A percentile compares a stretch with the other conserved stretches of the same genome.
Evolutionary conservation across 2,329 filamentous ascomycete genomes (phyloP).

Genomic region (Ophiosphaerella korrae): DNA sequence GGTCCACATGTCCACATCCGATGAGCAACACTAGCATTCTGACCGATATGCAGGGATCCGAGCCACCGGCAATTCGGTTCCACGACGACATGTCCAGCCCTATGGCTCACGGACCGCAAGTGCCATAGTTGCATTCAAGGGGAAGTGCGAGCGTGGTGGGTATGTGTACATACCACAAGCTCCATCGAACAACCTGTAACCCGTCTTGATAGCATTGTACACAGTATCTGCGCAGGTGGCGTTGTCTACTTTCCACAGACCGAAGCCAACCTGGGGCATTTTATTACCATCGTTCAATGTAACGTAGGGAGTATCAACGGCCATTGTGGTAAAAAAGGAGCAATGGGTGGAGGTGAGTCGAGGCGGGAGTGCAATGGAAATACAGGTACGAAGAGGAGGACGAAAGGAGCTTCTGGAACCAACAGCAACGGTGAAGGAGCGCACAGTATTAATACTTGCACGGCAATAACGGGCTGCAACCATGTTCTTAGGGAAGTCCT

Average conservation of each 20-base stretch:
- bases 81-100: neutral
- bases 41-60: conserved; percentile 16
- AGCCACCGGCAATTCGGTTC: conserved; percentile 30
- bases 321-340: conserved; percentile 30
- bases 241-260: conserved; percentile 44
- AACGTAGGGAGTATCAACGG: conserved; percentile 34
- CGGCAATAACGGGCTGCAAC: conserved; percentile 21
- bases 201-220: conserved; percentile 45
- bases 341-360: conserved; percentile 9
- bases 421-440: conserved; percentile 11
- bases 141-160: neutral
- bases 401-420: conserved; percentile 14
- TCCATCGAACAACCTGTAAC: conserved; percentile 46
- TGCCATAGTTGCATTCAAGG: neutral
- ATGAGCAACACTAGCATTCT: conserved; percentile 17
- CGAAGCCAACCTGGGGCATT: conserved; percentile 44
- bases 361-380: conserved; percentile 4
- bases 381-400: conserved; percentile 7
- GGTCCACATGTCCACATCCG: conserved; percentile 8
- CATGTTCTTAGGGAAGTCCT: conserved; percentile 21
- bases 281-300: conserved; percentile 44
- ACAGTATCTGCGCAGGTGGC: conserved; percentile 37
- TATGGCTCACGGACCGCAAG: conserved; percentile 6
- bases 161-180: conserved; percentile 39
- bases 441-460: conserved; percentile 31